phyloP scores from a whole-genome alignment of 2,329 filamentous ascomycete species.

The Cladophialophora exuberans region DNA sequence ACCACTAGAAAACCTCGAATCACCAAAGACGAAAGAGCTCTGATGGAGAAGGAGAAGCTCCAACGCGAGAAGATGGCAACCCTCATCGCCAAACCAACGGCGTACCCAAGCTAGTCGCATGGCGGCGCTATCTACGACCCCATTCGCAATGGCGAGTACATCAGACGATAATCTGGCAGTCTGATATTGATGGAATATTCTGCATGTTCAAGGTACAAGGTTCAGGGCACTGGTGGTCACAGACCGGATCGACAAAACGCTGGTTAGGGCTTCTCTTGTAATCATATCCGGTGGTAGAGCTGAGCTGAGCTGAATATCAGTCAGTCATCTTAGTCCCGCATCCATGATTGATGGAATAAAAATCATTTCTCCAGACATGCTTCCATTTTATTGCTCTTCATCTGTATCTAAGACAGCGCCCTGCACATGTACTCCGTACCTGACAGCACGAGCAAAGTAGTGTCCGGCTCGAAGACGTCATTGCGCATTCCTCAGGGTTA shows the following conservation, averaged over 20 bases:
- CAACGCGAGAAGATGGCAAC: slow-evolving; percentile 64
- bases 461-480: background rate
- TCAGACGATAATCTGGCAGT: background rate
- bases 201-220: background rate
- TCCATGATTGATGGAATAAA: too few relatives aligned
- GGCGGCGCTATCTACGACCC: background rate
- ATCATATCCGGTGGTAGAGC: background rate
- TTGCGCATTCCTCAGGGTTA: background rate
- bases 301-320: too few relatives aligned
- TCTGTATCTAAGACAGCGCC: too few relatives aligned
- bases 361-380: too few relatives aligned
- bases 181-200: background rate
- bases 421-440: too few relatives aligned
- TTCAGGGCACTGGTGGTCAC: background rate
- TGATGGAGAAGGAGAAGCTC: slow-evolving; percentile 78
- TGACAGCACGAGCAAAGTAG: too few relatives aligned
- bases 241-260: background rate
- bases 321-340: too few relatives aligned
- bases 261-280: background rate
- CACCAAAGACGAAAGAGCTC: slow-evolving; percentile 81
- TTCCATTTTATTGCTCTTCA: too few relatives aligned
- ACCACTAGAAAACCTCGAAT: slow-evolving; percentile 80
- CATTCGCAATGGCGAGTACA: background rate
- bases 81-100: slow-evolving; percentile 35
- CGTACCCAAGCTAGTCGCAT: slow-evolving; percentile 18